Percentiles rank a stretch among this genome's conserved stretches.
phyloP scores from a whole-genome alignment of 768 basidiomycete species.

The Paxillus involutus region DNA sequence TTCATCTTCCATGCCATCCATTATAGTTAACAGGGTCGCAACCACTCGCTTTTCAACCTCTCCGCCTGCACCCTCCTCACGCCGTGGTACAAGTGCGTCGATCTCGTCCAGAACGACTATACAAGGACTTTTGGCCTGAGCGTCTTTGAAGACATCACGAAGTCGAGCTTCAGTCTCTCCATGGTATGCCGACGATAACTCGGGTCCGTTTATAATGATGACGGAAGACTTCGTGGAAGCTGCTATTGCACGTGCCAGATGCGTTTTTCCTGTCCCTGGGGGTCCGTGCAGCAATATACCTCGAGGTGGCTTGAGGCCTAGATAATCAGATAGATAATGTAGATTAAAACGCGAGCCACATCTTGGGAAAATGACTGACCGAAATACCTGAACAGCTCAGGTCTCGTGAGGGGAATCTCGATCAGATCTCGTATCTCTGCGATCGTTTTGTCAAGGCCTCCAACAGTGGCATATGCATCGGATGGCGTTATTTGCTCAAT shows the following conservation, averaged over 20 bases:
- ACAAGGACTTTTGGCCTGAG: constrained; percentile 78
- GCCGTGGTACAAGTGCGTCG: constrained; percentile 87
- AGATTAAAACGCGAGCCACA: constrained; percentile 15
- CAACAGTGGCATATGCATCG: constrained; percentile 79
- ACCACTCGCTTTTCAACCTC: constrained; percentile 97
- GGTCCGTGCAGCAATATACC: constrained; percentile 95
- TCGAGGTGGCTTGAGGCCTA: constrained; percentile 92
- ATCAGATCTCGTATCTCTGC: constrained; percentile 80
- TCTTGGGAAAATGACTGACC: constrained; percentile 38
- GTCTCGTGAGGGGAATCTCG: constrained; percentile 82
- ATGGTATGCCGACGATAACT: constrained; percentile 93
- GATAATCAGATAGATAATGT: constrained; percentile 1
- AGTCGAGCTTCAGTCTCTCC: constrained; percentile 94
- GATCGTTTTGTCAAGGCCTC: constrained; percentile 88
- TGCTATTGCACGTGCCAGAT: constrained; percentile 92
- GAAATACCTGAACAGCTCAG: constrained; percentile 77
- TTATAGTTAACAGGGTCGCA: constrained; percentile 88
- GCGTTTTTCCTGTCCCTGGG: constrained; percentile 97
- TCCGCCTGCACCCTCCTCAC: constrained; percentile 88
- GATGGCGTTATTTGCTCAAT: constrained; percentile 40
- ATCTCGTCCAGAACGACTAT: constrained; percentile 96
- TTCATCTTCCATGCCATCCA: constrained; percentile 82
- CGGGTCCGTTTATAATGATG: constrained; percentile 94
- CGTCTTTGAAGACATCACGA: constrained; percentile 87
- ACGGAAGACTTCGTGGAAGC: constrained; percentile 82